These are phyloP conservation scores for Coriolopsis trogii DNA, from an alignment of 1,284 basidiomycete species.

Conservation along the genomic window DNA sequence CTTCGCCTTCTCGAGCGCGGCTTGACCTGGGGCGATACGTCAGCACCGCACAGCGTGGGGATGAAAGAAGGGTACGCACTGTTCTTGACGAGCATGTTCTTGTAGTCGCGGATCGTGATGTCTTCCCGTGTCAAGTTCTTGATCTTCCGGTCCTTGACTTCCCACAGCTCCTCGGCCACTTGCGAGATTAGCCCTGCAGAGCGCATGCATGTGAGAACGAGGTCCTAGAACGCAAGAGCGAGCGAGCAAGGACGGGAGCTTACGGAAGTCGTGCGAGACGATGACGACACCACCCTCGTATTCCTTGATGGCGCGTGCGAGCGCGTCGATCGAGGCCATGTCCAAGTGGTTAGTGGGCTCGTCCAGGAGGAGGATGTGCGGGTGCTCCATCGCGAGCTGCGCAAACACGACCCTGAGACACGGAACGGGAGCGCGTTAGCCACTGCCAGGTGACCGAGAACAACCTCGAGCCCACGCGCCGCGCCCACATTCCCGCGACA, in stretches of 20 bases:
- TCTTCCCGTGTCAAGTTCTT: constrained; percentile 90
- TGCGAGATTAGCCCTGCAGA: constrained; percentile 83
- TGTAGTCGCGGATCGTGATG: constrained; percentile 91
- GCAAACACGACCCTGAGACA: constrained; percentile 90
- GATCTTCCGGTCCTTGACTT: constrained; percentile 95
- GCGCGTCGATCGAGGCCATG: constrained; percentile 95
- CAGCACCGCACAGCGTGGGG: constrained; percentile 16
- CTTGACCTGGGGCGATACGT: constrained; percentile 49
- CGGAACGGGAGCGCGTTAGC: constrained; percentile 2
- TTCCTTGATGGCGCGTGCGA: constrained; percentile 93
- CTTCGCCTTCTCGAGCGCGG: constrained; percentile 89
- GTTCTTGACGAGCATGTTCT: constrained; percentile 75
- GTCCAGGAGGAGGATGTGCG: constrained; percentile 86
- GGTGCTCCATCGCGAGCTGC: constrained; percentile 91
- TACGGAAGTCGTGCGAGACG: constrained; percentile 96
- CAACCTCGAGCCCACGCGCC: neutral
- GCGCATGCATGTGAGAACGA: neutral
- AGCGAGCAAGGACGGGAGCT: constrained; percentile 28
- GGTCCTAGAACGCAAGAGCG: neutral
- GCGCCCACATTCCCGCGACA: neutral
- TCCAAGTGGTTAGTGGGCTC: constrained; percentile 95
- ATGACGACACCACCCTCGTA: constrained; percentile 98
- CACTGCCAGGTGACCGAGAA: too few relatives aligned
- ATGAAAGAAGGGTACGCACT: constrained; percentile 47
- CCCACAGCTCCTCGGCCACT: constrained; percentile 98